phyloP scores from a whole-genome alignment of 805 yeast genomes.

The Saccharomycopsis fodiens region DNA sequence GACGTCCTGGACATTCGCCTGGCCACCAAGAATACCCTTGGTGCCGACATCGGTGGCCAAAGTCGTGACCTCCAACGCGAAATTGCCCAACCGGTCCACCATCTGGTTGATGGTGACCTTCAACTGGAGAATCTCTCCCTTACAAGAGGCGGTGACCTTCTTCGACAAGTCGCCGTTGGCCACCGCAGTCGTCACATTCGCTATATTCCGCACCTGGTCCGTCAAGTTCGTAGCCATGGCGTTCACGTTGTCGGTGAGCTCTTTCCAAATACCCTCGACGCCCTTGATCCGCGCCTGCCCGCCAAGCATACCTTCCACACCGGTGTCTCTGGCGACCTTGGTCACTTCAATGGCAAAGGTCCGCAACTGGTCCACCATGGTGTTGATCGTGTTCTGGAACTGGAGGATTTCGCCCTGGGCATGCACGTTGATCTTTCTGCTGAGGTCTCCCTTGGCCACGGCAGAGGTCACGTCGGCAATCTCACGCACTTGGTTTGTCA shows the following conservation, averaged over 20 bases:
- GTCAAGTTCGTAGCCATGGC: conserved; percentile 87
- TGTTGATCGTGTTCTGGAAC: conserved; percentile 77
- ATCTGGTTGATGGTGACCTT: conserved; percentile 77
- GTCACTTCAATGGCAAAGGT: conserved; percentile 82
- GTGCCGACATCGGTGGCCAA: conserved; percentile 89
- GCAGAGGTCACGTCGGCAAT: conserved; percentile 87
- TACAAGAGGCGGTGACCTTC: conserved; percentile 80
- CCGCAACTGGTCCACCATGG: conserved; percentile 82
- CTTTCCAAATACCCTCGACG: conserved; percentile 85
- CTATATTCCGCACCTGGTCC: conserved; percentile 80
- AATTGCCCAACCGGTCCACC: conserved; percentile 82
- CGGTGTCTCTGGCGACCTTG: conserved; percentile 82
- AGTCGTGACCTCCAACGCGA: conserved; percentile 75
- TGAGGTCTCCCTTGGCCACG: conserved; percentile 79
- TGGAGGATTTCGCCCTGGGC: conserved; percentile 88
- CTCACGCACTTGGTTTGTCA: conserved; percentile 39
- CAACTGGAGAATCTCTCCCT: conserved; percentile 69
- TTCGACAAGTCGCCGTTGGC: conserved; percentile 78
- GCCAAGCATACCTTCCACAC: conserved; percentile 84
- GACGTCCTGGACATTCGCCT: conserved; percentile 73
- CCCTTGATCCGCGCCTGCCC: conserved; percentile 79
- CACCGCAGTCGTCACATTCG: conserved; percentile 82
- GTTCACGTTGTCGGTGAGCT: conserved; percentile 77
- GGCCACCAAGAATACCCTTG: conserved; percentile 85
- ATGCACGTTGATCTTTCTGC: conserved; percentile 78